phyloP scores from a whole-genome alignment of 1,284 basidiomycete species.

The Cutaneotrichosporon cyanovorans region DNA sequence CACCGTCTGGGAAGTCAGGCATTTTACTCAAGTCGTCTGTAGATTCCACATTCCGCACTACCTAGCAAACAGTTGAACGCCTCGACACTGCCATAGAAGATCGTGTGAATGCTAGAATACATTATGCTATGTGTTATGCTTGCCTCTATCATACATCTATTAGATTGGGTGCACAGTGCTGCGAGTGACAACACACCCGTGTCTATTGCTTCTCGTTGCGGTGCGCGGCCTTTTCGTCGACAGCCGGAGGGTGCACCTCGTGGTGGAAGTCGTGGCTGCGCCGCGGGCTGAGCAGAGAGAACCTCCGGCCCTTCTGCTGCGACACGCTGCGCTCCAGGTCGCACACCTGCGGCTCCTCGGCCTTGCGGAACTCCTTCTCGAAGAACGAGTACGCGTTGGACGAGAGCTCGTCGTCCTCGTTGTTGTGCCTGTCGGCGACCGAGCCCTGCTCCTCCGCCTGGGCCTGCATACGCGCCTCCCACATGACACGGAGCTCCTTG shows the following conservation, averaged over 20 bases:
- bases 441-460: slow-evolving; percentile 21
- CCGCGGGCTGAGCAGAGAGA: not conserved
- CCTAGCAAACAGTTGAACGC: too few relatives aligned
- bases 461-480: slow-evolving; percentile 31
- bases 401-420: slow-evolving; percentile 27
- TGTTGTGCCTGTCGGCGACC: slow-evolving; percentile 17
- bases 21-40: too few relatives aligned
- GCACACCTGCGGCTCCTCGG: slow-evolving; percentile 7
- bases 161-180: too few relatives aligned
- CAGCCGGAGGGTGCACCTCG: not conserved
- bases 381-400: slow-evolving; percentile 24
- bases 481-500: slow-evolving; percentile 49
- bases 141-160: too few relatives aligned
- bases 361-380: slow-evolving; percentile 18
- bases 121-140: too few relatives aligned
- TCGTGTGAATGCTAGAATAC: too few relatives aligned
- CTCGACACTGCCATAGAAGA: too few relatives aligned
- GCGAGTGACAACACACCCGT: too few relatives aligned
- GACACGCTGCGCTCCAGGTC: not conserved
- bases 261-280: not conserved
- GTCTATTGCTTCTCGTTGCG: not conserved
- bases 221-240: not conserved
- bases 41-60: too few relatives aligned
- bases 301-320: not conserved
- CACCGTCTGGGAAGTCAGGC: too few relatives aligned